Evolutionary conservation across 345 rosid species (phyloP).

Genomic region (Populus tremula): DNA sequence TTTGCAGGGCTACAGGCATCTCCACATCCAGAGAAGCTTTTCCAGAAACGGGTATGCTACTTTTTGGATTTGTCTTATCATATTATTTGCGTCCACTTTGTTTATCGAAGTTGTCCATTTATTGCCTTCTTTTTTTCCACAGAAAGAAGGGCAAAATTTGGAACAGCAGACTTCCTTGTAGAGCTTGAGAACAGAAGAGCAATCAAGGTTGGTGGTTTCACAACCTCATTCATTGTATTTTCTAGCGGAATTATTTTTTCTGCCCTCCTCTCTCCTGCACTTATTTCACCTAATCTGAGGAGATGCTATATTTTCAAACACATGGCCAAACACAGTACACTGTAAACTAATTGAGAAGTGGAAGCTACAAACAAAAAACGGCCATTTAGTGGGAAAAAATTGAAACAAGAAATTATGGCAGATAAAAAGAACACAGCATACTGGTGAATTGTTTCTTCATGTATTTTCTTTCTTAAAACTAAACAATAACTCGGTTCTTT

Average conservation of each 20-base stretch:
- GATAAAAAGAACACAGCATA: no score
- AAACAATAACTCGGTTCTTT: background rate
- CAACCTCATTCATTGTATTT: background rate
- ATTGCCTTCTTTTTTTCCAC: background rate
- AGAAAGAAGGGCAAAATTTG: conserved; percentile 40
- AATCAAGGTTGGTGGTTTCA: conserved; percentile 56
- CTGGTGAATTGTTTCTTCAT: no score
- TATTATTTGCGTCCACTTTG: background rate
- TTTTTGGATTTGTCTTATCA: background rate
- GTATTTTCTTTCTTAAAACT: no score
- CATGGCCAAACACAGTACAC: no score
- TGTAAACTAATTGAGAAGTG: no score
- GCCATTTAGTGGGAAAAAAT: no score
- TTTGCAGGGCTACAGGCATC: conserved; percentile 26
- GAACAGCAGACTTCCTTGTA: conserved; percentile 54
- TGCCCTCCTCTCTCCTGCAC: background rate
- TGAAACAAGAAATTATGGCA: no score
- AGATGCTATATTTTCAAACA: background rate
- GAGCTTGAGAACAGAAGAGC: conserved; percentile 67
- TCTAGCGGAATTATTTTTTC: conserved; percentile 6
- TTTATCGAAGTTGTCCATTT: background rate
- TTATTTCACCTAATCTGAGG: background rate
- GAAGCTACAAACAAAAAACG: no score
- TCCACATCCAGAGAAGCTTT: conserved; percentile 20
- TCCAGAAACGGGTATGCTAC: conserved; percentile 28